Percentiles rank a stretch among this genome's conserved stretches.
phyloP scores from a whole-genome alignment of 805 yeast genomes.

The Candida nitratophila region DNA sequence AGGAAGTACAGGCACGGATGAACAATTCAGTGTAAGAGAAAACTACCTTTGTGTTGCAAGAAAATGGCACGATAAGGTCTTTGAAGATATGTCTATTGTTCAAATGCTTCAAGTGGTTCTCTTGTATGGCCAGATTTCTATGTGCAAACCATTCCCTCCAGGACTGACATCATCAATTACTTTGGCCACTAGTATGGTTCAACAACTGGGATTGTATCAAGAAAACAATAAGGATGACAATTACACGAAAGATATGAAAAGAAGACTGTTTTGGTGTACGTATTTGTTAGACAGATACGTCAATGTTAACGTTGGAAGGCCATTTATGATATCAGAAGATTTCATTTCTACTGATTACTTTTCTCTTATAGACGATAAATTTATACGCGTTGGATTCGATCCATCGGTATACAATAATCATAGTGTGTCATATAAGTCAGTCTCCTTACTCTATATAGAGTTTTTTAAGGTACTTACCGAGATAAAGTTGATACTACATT shows the following conservation, averaged over 20 bases:
- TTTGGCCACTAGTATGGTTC: background rate
- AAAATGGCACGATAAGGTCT: background rate
- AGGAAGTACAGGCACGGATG: background rate
- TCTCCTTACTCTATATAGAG: background rate
- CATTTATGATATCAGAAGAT: background rate
- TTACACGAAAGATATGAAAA: background rate
- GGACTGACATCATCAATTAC: background rate
- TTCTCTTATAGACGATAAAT: background rate
- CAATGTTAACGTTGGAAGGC: background rate
- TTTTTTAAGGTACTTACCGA: background rate
- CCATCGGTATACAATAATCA: background rate
- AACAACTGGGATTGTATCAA: background rate
- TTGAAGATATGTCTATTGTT: background rate
- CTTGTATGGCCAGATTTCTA: background rate
- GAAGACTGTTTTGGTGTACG: background rate
- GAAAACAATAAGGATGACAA: background rate
- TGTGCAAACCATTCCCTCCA: background rate
- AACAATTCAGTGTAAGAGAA: background rate
- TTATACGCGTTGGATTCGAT: background rate
- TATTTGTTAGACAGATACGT: background rate
- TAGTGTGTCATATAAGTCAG: background rate
- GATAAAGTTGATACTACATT: background rate
- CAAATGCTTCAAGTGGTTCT: background rate
- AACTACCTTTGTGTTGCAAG: background rate
- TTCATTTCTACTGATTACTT: background rate